Evolutionary conservation across 305 asterid species (phyloP), one percentile per base, ranked within the genome.

Genomic region (Fraxinus dipetala): DNA sequence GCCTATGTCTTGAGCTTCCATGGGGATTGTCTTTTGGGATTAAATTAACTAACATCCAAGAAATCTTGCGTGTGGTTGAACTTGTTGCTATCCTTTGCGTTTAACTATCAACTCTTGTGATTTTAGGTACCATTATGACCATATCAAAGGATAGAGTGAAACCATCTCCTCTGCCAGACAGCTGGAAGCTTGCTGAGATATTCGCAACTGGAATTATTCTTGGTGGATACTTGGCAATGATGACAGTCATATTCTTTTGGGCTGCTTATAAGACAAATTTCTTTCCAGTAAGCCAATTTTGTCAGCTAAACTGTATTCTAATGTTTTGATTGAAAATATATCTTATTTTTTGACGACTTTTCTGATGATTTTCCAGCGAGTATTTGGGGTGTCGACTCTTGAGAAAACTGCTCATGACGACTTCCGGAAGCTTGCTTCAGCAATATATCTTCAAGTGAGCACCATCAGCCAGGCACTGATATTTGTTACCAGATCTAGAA

Each of bases 391-490:
- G 84, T 45, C 98, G 16, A 94, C 98, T 16, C 98, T 96, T 40
- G 98, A 96, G 86, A 96, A 96, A 86, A 91, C 95, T 14, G 98
- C 99, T 63, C 92, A 86, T 30, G 98, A 96, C 32, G 98, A 96
- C 91, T 94, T 94, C 72, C 88, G 97, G 79, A 96, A 96, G 91
- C 99, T 96, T 32, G 98, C 98, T 8, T 94, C 99, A 13, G 99
- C 98, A 31, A 88, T 96, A 79, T 96, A 96, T 86, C 99, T 96
- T 83, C 99, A 96, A 93, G 98, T 96, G 87, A 96, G 99, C 92
- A 96, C 97, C 6, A 91, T 96, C 83, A 96, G 99, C 75, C 99
- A 94, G 89, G 99, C 99, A 26, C 87, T 96, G 80, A 96, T 96
- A 79, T 96, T 96, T 72, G 99, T 96, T 10, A 96, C 99, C 35